Conservation (phyloP, 345 rosid species). For the Toxicodendron radicans region DNA sequence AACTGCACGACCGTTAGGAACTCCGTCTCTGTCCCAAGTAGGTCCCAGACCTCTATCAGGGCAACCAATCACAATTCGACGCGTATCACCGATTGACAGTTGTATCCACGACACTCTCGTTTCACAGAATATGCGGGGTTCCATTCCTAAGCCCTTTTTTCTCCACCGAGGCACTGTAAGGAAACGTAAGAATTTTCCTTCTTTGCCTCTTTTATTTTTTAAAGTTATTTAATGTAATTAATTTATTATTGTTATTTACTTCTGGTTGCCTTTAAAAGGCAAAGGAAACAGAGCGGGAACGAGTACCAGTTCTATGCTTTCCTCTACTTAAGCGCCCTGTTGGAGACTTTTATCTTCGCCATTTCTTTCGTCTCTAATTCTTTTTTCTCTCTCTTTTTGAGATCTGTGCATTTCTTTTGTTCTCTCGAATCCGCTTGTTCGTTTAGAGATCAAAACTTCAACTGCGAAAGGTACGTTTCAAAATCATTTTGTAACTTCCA, state of each 20-base stretch:
- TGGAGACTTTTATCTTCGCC: constrained; percentile 7
- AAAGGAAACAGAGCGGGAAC: constrained; percentile 48
- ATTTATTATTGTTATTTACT: not conserved
- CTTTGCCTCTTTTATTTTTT: not conserved
- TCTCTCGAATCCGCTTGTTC: constrained; percentile 14
- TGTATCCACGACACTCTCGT: constrained; percentile 18
- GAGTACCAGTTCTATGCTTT: constrained; percentile 25
- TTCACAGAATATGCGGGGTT: too few relatives aligned
- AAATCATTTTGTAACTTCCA: constrained; percentile 14
- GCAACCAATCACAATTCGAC: constrained; percentile 17
- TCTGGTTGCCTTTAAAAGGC: constrained; percentile 27
- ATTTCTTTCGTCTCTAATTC: not conserved
- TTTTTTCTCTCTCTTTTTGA: constrained; percentile 19
- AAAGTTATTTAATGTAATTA: not conserved
- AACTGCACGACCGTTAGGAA: constrained; percentile 44
- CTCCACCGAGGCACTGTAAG: not conserved
- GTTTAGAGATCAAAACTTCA: constrained; percentile 15
- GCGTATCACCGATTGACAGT: constrained; percentile 15
- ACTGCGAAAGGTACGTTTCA: constrained; percentile 40
- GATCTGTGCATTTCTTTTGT: constrained; percentile 35
- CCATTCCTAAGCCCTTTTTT: too few relatives aligned
- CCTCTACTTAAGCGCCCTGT: constrained; percentile 26
- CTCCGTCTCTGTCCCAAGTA: constrained; percentile 27
- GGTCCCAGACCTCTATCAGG: not conserved
- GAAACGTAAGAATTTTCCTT: constrained; percentile 17